phyloP scores from a whole-genome alignment of 2,329 filamentous ascomycete species.

The Malbranchea zuffiana region DNA sequence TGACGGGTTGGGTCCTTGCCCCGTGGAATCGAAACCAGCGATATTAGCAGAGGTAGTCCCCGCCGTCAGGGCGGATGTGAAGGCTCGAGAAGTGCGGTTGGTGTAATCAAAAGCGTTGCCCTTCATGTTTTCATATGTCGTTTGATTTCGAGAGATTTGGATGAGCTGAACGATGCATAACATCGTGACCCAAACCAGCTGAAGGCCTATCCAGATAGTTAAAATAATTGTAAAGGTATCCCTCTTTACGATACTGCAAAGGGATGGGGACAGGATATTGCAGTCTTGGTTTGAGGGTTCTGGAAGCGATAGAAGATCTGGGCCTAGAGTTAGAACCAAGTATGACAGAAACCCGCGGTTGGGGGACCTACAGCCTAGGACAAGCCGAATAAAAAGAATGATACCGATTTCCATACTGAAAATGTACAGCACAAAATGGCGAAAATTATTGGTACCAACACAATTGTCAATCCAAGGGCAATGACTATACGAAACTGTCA shows the following conservation, averaged over 20 bases:
- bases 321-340: conserved; percentile 6
- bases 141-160: conserved; percentile 84
- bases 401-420: conserved; percentile 67
- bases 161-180: conserved; percentile 86
- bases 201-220: conserved; percentile 66
- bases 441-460: conserved; percentile 87
- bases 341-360: conserved; percentile 1
- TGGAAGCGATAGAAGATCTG: conserved; percentile 54
- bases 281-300: conserved; percentile 46
- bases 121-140: conserved; percentile 94
- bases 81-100: conserved; percentile 44
- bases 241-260: conserved; percentile 67
- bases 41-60: conserved; percentile 54
- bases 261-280: conserved; percentile 59
- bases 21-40: conserved; percentile 56
- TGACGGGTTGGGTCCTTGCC: conserved; percentile 53
- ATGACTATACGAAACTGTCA: conserved; percentile 48
- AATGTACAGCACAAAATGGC: conserved; percentile 89
- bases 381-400: conserved; percentile 57
- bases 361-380: conserved; percentile 55
- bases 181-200: conserved; percentile 96
- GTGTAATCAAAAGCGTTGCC: conserved; percentile 54
- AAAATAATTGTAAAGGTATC: conserved; percentile 78
- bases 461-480: conserved; percentile 98
- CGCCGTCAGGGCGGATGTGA: conserved; percentile 60